Percentiles rank a stretch among this genome's conserved stretches.
Evolutionary conservation across 2,329 filamentous ascomycete species (phyloP).

Genomic region (Byssothecium circinans): DNA sequence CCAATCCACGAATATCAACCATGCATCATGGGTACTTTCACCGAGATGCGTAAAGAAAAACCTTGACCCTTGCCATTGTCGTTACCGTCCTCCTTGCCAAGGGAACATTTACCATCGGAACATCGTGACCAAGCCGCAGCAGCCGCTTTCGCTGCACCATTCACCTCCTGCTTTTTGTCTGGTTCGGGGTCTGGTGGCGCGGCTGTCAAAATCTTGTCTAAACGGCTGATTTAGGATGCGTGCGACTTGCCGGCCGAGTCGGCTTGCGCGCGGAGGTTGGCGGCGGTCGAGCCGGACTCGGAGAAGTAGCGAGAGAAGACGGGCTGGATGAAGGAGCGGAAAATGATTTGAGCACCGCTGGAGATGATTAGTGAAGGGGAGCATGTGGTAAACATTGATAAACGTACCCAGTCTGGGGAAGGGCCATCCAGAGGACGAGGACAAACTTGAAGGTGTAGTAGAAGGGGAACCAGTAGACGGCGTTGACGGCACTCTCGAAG

Average conservation of each 20-base stretch:
- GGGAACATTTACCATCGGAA: constrained; percentile 20
- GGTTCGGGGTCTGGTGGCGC: constrained; percentile 23
- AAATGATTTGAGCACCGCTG: constrained; percentile 93
- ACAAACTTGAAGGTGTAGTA: constrained; percentile 99
- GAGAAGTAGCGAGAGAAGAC: constrained; percentile 91
- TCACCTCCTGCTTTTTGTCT: constrained; percentile 14
- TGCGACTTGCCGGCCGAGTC: constrained; percentile 61
- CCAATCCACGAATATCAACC: constrained; percentile 19
- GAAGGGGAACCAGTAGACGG: constrained; percentile 96
- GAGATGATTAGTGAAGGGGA: constrained; percentile 15
- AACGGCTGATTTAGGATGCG: constrained; percentile 25
- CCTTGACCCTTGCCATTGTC: constrained; percentile 9
- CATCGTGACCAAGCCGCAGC: constrained; percentile 30
- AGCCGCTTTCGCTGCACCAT: constrained; percentile 25
- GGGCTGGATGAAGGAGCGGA: constrained; percentile 92
- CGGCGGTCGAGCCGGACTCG: constrained; percentile 69
- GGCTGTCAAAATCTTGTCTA: constrained; percentile 33
- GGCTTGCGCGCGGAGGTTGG: constrained; percentile 86
- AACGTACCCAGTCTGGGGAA: constrained; percentile 87
- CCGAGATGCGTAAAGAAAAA: constrained; percentile 28
- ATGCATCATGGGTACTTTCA: constrained; percentile 21
- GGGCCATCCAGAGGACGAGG: constrained; percentile 95
- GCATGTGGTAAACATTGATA: constrained; percentile 19
- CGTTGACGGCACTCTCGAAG: constrained; percentile 77
- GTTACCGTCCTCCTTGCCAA: constrained; percentile 20